Evolutionary conservation across 208 protist species (phyloP), one percentile per base, ranked within the genome.

Genomic region (Acanthamoeba rhysodes): DNA sequence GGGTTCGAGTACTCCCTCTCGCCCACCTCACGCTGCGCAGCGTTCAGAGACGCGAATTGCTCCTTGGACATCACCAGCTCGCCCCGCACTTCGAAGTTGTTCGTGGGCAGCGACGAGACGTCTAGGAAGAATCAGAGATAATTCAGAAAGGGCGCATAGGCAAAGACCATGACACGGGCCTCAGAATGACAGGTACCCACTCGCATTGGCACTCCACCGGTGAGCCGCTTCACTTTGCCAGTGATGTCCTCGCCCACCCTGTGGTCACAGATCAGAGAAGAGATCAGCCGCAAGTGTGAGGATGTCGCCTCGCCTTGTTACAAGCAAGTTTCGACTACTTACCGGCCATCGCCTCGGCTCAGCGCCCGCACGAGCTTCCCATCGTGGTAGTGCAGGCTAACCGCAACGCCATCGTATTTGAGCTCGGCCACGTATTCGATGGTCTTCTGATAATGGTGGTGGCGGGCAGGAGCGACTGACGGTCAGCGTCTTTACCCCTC

Each of bases 391-490:
- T 96, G 41, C 45, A 96, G 68, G 74, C 72, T 96, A 0, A 97
- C 66, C 34, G 68, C 96, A 20, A 97, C 95, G 34, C 96, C 96
- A 78, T 97, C 96, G 57, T 97, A 96, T 66, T 97, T 97, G 29
- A 96, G 68, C 55, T 97, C 96, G 1, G 70, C 22, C 2, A 85
- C 72, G 32, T 93, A 96, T 22, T 93, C 27, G 87, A 92, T 66
- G 20, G 45, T 10, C 45, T 92, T 92, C 55, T 92, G 45, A 53
- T 2, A 22, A 29, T 82, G 27, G n/a, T 82, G 37, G 55, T 59
- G 55, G 20, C 55, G 24, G 55, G 20, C 55, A 59, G 55, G 2
- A 14, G 12, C 55, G 20, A 24, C 55, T 24, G 55, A 16, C 18
- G 20, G 55, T 22, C n/a, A n/a, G n/a, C n/a, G n/a, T n/a, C n/a